phyloP scores from a whole-genome alignment of 306 rosid species.

The Fragaria iinumae region DNA sequence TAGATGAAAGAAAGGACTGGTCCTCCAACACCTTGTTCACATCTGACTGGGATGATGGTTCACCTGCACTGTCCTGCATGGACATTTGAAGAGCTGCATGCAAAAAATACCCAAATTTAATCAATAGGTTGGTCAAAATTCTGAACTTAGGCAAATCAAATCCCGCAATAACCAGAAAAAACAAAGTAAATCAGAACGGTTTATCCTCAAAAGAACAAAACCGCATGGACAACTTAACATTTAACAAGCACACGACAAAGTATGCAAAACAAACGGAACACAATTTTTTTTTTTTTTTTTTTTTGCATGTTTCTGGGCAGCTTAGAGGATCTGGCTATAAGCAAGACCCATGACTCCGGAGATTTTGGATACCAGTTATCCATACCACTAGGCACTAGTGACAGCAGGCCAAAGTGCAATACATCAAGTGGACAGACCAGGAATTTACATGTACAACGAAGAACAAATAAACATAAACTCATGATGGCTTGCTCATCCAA shows the following conservation, averaged over 20 bases:
- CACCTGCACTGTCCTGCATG: slow-evolving; percentile 31
- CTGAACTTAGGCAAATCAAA: background rate
- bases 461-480: background rate
- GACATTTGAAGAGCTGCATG: slow-evolving; percentile 46
- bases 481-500: background rate
- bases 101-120: background rate
- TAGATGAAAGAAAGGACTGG: slow-evolving; percentile 35
- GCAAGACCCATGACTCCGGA: background rate
- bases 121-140: background rate
- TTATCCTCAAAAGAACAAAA: background rate
- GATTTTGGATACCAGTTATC: background rate
- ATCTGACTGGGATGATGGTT: slow-evolving; percentile 20
- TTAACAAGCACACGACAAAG: background rate
- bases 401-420: background rate
- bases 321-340: background rate
- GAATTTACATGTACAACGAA: background rate
- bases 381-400: background rate
- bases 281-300: too few relatives aligned
- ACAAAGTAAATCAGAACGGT: background rate
- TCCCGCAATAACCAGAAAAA: background rate
- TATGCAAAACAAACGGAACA: background rate
- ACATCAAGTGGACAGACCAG: background rate
- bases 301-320: background rate
- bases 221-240: background rate
- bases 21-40: slow-evolving; percentile 39